Evolutionary conservation across 2,329 filamentous ascomycete species (phyloP), one percentile per base, ranked within the genome.

Genomic region (Achaetomium macrosporum): DNA sequence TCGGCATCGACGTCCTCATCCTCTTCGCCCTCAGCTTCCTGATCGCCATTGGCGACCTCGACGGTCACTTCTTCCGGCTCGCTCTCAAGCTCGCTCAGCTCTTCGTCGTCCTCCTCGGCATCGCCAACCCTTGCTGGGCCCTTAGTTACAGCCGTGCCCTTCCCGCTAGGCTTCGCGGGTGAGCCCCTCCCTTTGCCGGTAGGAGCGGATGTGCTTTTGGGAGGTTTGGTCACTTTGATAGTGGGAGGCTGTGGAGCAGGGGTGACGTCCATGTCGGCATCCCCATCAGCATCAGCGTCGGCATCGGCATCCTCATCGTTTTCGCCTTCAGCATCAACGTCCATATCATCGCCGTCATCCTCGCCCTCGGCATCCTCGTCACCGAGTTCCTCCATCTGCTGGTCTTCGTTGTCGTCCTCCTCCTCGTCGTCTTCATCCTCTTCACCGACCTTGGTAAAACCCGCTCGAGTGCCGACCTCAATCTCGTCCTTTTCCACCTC

Each of bases 41-140:
- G 67, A 7, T 66, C 65, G 5, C 66, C 71, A 7, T 69, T 54
- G 12, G 70, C 61, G 16, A 63, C 61, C 59, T 68, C 67, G 31
- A 76, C 72, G 7, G 73, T 71, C 61, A 68, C 69, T 49, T 70
- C 72, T 33, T 73, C 71, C n/a, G 66, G 69, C 16, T 81, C 76
- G 57, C 76, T 79, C 42, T 80, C 76, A 9, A 78, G 69, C 39
- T 81, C 78, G 57, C 77, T 81, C 5, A 81, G 72, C 57, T 81
- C 77, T 39, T 79, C 78, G 10, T 78, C 76, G n/a, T 76, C 75
- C 39, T 76, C 75, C 7, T 71, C 71, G 31, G 63, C 40, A 13
- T 58, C 54, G 12, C 56, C 53, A 40, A 50, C 56, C 39, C 36
- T 61, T 39, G 55, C 57, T 11, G 57, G 44, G 19, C 59, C 51